Percentiles rank a stretch among this genome's conserved stretches.
Conservation (phyloP, 768 basidiomycete genomes). For the Lentinus brumalis region DNA sequence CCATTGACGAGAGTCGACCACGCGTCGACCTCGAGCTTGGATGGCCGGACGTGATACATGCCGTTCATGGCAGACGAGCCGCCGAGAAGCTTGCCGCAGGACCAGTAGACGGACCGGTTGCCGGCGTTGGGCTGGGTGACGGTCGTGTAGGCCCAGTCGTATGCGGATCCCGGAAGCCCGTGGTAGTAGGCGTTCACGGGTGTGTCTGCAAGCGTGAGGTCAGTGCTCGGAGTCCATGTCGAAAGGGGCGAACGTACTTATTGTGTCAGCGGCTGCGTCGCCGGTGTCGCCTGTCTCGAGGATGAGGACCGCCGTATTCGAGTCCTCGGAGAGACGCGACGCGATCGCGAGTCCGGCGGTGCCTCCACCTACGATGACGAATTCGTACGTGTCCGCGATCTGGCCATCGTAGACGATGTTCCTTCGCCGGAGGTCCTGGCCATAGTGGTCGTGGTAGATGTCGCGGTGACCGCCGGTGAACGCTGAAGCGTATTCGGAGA, state of each 20-base stretch:
- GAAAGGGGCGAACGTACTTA: slow-evolving; percentile 11
- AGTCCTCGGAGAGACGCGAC: slow-evolving; percentile 46
- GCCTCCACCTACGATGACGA: slow-evolving; percentile 53
- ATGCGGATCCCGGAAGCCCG: slow-evolving; percentile 46
- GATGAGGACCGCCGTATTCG: slow-evolving; percentile 45
- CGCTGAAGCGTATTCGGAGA: slow-evolving; percentile 17
- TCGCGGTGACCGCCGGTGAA: slow-evolving; percentile 24
- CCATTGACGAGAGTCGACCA: slow-evolving; percentile 47
- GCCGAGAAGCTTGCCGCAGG: slow-evolving; percentile 68
- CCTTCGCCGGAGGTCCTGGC: slow-evolving; percentile 28
- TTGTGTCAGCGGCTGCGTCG: slow-evolving; percentile 33
- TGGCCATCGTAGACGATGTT: slow-evolving; percentile 44
- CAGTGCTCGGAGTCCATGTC: background rate
- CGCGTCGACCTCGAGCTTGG: slow-evolving; percentile 47
- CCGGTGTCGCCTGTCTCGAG: slow-evolving; percentile 49
- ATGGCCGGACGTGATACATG: slow-evolving; percentile 63
- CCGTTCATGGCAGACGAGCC: slow-evolving; percentile 73
- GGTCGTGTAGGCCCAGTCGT: slow-evolving; percentile 60
- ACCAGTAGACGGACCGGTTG: slow-evolving; percentile 52
- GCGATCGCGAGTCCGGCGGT: slow-evolving; percentile 52
- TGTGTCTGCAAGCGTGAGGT: slow-evolving; percentile 37
- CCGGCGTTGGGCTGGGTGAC: slow-evolving; percentile 46
- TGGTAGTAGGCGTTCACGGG: slow-evolving; percentile 56
- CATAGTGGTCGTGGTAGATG: slow-evolving; percentile 17
- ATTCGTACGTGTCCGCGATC: slow-evolving; percentile 51